Evolutionary conservation across 768 basidiomycete genomes (phyloP).

Genomic region (Suillus placidus): DNA sequence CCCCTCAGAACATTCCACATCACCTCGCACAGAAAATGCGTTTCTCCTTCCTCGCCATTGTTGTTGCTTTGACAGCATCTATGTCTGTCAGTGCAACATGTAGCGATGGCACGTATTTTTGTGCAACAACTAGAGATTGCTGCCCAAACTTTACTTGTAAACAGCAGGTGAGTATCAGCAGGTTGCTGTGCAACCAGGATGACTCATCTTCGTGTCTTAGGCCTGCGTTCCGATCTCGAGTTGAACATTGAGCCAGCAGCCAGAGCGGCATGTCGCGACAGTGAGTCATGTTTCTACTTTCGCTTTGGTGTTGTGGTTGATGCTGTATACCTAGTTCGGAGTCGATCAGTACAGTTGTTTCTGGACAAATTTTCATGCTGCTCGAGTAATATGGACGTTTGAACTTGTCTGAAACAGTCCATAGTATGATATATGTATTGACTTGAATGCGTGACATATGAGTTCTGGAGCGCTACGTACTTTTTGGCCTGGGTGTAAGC

Average conservation of each 20-base stretch:
- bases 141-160: not conserved
- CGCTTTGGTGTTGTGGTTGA: not conserved
- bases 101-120: not conserved
- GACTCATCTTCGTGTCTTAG: not conserved
- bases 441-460: too few species aligned
- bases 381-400: not conserved
- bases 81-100: not conserved
- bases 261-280: not conserved
- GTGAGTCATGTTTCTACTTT: not conserved
- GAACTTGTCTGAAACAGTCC: not conserved
- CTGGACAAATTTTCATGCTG: not conserved
- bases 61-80: not conserved
- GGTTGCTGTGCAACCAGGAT: not conserved
- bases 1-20: not conserved
- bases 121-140: not conserved
- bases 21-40: not conserved
- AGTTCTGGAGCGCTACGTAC: too few species aligned
- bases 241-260: not conserved
- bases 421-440: too few species aligned
- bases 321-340: not conserved
- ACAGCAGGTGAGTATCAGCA: not conserved
- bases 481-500: too few species aligned
- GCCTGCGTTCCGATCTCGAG: too few species aligned
- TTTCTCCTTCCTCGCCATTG: not conserved
- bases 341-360: not conserved